These are phyloP conservation scores for Candida tammaniensis DNA, from an alignment of 805 yeast species.

Conservation along the genomic window DNA sequence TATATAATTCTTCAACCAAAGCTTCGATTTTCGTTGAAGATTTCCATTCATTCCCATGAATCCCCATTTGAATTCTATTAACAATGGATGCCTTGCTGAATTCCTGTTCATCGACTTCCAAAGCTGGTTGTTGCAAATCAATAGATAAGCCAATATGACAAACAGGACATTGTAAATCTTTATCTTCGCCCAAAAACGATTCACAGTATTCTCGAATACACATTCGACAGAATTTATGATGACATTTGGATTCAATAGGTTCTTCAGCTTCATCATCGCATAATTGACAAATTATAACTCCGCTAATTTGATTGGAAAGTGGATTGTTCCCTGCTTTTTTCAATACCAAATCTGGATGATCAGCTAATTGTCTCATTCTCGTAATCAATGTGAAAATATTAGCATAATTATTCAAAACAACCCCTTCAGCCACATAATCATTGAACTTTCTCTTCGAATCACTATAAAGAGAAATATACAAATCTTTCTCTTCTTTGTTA, in stretches of 20 bases:
- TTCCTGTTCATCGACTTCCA: conserved; percentile 63
- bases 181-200: conserved; percentile 61
- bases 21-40: conserved; percentile 98
- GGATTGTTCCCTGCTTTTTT: conserved; percentile 49
- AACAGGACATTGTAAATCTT: conserved; percentile 82
- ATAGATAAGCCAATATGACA: conserved; percentile 93
- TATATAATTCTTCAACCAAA: conserved; percentile 86
- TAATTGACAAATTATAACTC: conserved; percentile 75
- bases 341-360: conserved; percentile 94
- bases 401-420: conserved; percentile 93
- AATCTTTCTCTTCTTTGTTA: conserved; percentile 92
- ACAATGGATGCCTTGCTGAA: conserved; percentile 71
- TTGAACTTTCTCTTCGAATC: conserved; percentile 86
- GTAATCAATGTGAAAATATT: conserved; percentile 94
- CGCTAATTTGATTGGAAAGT: conserved; percentile 38
- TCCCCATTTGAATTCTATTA: conserved; percentile 78
- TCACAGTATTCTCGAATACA: conserved; percentile 90
- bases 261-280: conserved; percentile 99
- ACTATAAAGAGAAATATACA: conserved; percentile 82
- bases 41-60: conserved; percentile 73
- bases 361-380: conserved; percentile 96
- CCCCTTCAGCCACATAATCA: conserved; percentile 94
- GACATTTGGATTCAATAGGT: conserved; percentile 92
- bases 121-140: conserved; percentile 81
- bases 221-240: conserved; percentile 88